These are phyloP conservation scores for Flueggea neowawraea DNA, from an alignment of 441 rosid species.

Conservation along the genomic window DNA sequence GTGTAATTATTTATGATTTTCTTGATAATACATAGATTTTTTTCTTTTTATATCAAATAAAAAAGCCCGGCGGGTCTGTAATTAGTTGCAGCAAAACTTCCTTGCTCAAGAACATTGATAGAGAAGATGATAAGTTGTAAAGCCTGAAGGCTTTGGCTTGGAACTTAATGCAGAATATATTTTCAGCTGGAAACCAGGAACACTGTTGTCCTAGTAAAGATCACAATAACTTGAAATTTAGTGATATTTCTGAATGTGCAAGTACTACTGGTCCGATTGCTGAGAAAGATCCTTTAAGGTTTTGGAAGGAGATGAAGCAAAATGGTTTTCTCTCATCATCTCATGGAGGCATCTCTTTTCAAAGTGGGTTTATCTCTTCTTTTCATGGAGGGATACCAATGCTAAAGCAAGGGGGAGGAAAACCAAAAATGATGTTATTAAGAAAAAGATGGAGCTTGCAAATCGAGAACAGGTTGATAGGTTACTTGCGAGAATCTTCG, in stretches of 20 bases:
- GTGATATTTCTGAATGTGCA: slow-evolving; percentile 58
- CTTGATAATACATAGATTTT: too few species aligned
- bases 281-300: slow-evolving; percentile 57
- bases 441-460: slow-evolving; percentile 72
- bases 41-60: too few species aligned
- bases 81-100: not conserved
- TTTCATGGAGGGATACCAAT: slow-evolving; percentile 70
- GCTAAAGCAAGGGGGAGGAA: slow-evolving; percentile 70
- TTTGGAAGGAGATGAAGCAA: slow-evolving; percentile 94
- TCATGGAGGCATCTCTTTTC: slow-evolving; percentile 54
- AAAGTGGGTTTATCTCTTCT: slow-evolving; percentile 35
- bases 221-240: slow-evolving; percentile 25
- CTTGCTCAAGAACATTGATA: too few species aligned
- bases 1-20: too few species aligned
- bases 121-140: slow-evolving; percentile 22
- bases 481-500: too few species aligned
- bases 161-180: slow-evolving; percentile 55
- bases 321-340: slow-evolving; percentile 72
- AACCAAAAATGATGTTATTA: slow-evolving; percentile 45
- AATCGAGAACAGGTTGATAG: slow-evolving; percentile 76
- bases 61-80: too few species aligned
- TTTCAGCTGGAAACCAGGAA: slow-evolving; percentile 39
- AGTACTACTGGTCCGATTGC: slow-evolving; percentile 49
- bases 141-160: slow-evolving; percentile 32
- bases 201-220: slow-evolving; percentile 29